These are phyloP conservation scores for Ramichloridium luteum DNA, from an alignment of 2,329 filamentous ascomycete genomes.

Conservation along the genomic window DNA sequence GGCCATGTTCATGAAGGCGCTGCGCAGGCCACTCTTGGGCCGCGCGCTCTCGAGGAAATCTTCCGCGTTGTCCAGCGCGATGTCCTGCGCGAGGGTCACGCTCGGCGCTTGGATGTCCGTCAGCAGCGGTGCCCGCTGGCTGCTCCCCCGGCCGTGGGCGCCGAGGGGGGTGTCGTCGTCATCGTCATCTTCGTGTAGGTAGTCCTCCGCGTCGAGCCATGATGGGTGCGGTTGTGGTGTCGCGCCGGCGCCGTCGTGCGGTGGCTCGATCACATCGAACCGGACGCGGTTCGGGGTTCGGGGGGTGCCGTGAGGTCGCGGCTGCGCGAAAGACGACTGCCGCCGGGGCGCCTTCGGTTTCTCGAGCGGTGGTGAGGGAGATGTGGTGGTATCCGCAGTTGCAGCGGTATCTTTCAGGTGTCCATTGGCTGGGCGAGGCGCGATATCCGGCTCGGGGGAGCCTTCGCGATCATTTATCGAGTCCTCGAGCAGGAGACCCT, in stretches of 20 bases:
- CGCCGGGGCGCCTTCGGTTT: constrained; percentile 14
- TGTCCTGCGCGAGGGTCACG: constrained; percentile 54
- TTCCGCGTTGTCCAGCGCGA: constrained; percentile 40
- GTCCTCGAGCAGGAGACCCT: constrained; percentile 17
- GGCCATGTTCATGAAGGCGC: constrained; percentile 99
- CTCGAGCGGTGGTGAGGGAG: too few species aligned
- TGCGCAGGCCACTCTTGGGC: constrained; percentile 72
- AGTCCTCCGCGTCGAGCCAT: constrained; percentile 51
- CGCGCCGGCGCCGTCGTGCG: constrained; percentile 11
- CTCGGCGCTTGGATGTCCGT: constrained; percentile 76
- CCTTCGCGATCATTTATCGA: constrained; percentile 16
- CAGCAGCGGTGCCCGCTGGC: constrained; percentile 55
- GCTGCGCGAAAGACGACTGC: constrained; percentile 35
- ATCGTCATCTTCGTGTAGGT: constrained; percentile 33
- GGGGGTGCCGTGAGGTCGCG: constrained; percentile 39
- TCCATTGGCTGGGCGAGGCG: too few species aligned
- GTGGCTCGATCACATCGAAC: constrained; percentile 45
- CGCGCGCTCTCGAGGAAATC: constrained; percentile 50
- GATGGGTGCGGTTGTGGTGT: constrained; percentile 16
- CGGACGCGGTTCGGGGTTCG: constrained; percentile 61
- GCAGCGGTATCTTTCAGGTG: too few species aligned
- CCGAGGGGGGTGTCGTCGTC: too few species aligned
- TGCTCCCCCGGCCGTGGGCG: too few species aligned
- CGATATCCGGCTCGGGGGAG: too few species aligned
- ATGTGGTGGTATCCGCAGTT: too few species aligned